A percentile compares a stretch with the other conserved stretches of the same genome.
Conservation (phyloP, 192 early-diverging fungal genomes). For the Gaertneriomyces semiglobifer region DNA sequence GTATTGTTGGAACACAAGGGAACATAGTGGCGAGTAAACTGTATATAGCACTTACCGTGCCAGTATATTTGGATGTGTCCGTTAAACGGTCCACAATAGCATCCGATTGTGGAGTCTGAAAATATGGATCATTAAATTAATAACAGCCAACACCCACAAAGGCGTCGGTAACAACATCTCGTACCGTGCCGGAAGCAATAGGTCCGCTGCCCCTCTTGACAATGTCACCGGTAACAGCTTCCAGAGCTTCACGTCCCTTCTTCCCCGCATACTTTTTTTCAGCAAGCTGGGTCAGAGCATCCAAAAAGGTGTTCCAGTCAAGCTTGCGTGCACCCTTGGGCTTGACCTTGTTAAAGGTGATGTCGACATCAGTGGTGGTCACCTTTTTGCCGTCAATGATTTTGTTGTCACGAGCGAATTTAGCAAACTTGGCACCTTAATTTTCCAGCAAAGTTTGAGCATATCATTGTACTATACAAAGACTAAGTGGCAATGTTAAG, state of each 20-base stretch:
- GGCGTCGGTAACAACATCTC: background rate
- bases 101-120: constrained; percentile 33
- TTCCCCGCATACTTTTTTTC: constrained; percentile 43
- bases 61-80: constrained; percentile 45
- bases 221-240: constrained; percentile 15
- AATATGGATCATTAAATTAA: background rate
- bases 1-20: no score
- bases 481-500: background rate
- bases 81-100: constrained; percentile 37
- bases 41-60: constrained; percentile 20
- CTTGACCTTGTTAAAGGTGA: constrained; percentile 56
- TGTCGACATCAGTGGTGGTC: constrained; percentile 51
- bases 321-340: constrained; percentile 44
- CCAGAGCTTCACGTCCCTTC: constrained; percentile 35
- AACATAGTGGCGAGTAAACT: no score
- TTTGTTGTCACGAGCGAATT: constrained; percentile 46
- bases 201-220: constrained; percentile 23
- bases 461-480: background rate
- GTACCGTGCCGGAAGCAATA: constrained; percentile 36
- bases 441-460: background rate
- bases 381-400: constrained; percentile 43
- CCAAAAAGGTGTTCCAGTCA: constrained; percentile 39
- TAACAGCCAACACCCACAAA: background rate
- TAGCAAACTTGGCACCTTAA: constrained; percentile 53
- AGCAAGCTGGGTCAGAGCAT: constrained; percentile 38